phyloP scores from a whole-genome alignment of 139 green algal genomes.

The Pleodorina starrii region DNA sequence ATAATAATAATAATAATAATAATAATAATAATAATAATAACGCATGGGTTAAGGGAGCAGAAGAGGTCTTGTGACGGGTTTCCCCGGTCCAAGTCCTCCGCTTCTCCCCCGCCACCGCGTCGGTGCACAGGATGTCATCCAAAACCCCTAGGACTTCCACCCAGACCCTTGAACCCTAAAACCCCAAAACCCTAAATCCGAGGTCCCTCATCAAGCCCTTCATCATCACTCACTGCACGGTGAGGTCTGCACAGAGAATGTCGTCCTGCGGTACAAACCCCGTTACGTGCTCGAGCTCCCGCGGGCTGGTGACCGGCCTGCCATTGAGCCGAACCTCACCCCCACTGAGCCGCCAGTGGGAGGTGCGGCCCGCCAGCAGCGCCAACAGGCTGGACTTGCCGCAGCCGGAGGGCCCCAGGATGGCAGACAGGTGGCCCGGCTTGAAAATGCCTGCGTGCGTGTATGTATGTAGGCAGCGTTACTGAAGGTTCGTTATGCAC shows the following conservation, averaged over 20 bases:
- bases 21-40: slow-evolving; percentile 7
- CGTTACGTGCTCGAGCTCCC: slow-evolving; percentile 20
- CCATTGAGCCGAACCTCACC: slow-evolving; percentile 39
- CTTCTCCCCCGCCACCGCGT: no score
- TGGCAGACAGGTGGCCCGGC: slow-evolving; percentile 38
- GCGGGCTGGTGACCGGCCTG: background rate
- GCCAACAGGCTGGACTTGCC: slow-evolving; percentile 68
- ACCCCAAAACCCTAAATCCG: background rate
- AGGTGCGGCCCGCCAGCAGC: slow-evolving; percentile 24
- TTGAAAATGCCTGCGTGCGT: background rate
- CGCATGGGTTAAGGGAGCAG: no score
- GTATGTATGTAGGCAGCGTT: background rate
- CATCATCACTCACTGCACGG: slow-evolving; percentile 1
- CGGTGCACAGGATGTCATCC: no score
- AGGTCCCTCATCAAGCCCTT: no score
- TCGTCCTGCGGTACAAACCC: slow-evolving; percentile 87
- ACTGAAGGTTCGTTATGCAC: background rate
- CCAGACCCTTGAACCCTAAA: no score
- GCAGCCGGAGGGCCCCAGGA: slow-evolving; percentile 63
- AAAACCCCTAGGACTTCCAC: no score
- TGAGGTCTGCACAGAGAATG: slow-evolving; percentile 18
- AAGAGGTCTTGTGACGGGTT: no score
- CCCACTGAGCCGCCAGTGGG: background rate
- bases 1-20: slow-evolving; percentile 7
- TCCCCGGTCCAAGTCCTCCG: no score